phyloP scores from a whole-genome alignment of 2,329 filamentous ascomycete species.

The Stemphylium beticola region DNA sequence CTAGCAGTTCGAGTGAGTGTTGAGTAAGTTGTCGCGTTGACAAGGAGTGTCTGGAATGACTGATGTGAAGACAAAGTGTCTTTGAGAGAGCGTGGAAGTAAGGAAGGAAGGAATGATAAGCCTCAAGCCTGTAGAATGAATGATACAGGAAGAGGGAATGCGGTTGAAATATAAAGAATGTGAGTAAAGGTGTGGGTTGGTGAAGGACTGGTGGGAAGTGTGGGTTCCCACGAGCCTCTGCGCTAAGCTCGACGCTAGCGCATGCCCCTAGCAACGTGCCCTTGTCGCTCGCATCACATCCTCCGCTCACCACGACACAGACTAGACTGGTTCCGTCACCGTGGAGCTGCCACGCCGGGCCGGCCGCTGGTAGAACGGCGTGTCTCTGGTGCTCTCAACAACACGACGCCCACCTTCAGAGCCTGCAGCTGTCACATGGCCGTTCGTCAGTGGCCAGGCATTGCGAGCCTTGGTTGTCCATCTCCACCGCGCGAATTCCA shows the following conservation, averaged over 20 bases:
- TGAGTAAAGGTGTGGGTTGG: conserved; percentile 23
- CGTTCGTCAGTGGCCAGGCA: background rate
- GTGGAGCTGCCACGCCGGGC: conserved; percentile 26
- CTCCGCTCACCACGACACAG: conserved; percentile 23
- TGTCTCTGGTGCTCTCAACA: conserved; percentile 32
- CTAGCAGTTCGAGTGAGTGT: conserved; percentile 42
- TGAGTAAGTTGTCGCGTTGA: conserved; percentile 23
- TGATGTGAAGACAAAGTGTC: conserved; percentile 43
- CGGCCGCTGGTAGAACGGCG: conserved; percentile 29
- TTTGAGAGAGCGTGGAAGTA: conserved; percentile 23
- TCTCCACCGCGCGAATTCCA: conserved; percentile 2
- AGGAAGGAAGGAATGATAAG: conserved; percentile 44
- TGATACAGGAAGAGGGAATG: conserved; percentile 21
- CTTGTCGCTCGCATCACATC: conserved; percentile 21
- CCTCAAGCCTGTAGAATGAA: conserved; percentile 48
- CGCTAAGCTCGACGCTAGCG: conserved; percentile 5
- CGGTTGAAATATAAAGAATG: conserved; percentile 33
- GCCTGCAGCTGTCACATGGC: background rate
- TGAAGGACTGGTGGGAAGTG: conserved; percentile 12
- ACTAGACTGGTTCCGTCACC: conserved; percentile 17
- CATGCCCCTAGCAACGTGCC: conserved; percentile 27
- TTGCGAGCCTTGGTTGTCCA: background rate
- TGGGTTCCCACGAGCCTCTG: conserved; percentile 7
- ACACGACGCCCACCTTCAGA: background rate
- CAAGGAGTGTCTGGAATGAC: conserved; percentile 39